phyloP scores from a whole-genome alignment of 192 early-diverging fungal genomes.

The Backusella psychrophila region DNA sequence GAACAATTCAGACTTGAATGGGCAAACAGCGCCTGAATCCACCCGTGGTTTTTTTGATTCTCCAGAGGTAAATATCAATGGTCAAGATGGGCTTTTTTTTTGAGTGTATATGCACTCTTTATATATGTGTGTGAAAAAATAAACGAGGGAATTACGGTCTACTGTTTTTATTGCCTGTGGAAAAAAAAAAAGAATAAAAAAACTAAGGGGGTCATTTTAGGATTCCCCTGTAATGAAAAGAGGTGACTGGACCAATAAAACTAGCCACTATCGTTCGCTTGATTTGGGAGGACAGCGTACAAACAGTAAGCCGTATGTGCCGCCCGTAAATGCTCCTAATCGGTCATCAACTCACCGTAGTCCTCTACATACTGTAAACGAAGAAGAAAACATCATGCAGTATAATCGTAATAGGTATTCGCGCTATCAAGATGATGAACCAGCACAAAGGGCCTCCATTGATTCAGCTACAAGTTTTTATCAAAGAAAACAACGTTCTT shows the following conservation, averaged over 20 bases:
- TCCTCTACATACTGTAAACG: slow-evolving; percentile 23
- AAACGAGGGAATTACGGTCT: neutral
- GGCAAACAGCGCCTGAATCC: slow-evolving; percentile 42
- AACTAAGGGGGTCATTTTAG: neutral
- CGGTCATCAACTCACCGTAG: neutral
- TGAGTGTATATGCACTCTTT: neutral
- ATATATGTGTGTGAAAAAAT: neutral
- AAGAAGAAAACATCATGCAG: slow-evolving; percentile 12
- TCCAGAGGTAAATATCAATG: slow-evolving; percentile 17
- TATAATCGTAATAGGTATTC: neutral
- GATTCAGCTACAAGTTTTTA: neutral
- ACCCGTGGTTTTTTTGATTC: slow-evolving; percentile 38
- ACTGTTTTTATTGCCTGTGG: neutral
- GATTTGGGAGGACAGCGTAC: neutral
- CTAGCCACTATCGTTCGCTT: neutral
- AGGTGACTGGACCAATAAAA: slow-evolving; percentile 1
- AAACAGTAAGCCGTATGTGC: neutral
- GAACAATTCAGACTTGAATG: slow-evolving; percentile 23
- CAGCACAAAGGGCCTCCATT: neutral
- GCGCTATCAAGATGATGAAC: neutral
- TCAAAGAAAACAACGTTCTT: slow-evolving; percentile 7
- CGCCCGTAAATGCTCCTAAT: slow-evolving; percentile 5
- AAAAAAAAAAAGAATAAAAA: neutral
- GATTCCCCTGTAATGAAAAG: slow-evolving; percentile 12
- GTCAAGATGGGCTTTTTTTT: neutral